Conservation (phyloP, 768 basidiomycete species). For the Rhizopogon vesiculosus region DNA sequence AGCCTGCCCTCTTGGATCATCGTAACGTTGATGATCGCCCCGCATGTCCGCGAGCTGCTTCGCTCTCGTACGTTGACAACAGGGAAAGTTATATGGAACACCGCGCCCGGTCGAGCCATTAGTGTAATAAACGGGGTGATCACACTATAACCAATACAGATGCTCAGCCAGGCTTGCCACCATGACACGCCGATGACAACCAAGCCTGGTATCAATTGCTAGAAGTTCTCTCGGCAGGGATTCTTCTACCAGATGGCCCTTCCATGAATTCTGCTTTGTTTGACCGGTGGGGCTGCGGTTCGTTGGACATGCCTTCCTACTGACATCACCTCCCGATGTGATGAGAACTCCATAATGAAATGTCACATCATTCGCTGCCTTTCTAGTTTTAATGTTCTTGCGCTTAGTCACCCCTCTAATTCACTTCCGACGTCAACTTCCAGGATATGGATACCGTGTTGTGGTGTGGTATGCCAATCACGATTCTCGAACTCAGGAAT, state of each 20-base stretch:
- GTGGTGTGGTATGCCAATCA: not conserved
- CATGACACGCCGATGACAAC: conserved; percentile 60
- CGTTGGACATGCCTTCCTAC: conserved; percentile 18
- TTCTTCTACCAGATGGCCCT: too few species aligned
- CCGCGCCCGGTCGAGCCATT: conserved; percentile 68
- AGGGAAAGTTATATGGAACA: conserved; percentile 66
- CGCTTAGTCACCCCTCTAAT: not conserved
- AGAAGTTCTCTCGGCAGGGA: too few species aligned
- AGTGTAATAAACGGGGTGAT: conserved; percentile 63
- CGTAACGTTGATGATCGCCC: too few species aligned
- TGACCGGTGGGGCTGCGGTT: not conserved
- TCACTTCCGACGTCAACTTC: not conserved
- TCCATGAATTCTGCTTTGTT: too few species aligned
- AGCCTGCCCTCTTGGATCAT: too few species aligned
- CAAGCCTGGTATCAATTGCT: too few species aligned
- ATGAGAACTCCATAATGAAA: too few species aligned
- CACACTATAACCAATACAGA: conserved; percentile 55
- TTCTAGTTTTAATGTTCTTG: not conserved
- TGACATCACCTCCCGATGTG: not conserved
- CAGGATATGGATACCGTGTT: not conserved
- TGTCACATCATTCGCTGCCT: conserved; percentile 36
- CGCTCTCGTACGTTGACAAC: conserved; percentile 38
- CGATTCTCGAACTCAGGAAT: not conserved
- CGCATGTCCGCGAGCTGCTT: too few species aligned
- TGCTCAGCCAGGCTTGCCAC: conserved; percentile 78